Evolutionary conservation across 208 protist species (phyloP).

Genomic region (Lotmaria passim): DNA sequence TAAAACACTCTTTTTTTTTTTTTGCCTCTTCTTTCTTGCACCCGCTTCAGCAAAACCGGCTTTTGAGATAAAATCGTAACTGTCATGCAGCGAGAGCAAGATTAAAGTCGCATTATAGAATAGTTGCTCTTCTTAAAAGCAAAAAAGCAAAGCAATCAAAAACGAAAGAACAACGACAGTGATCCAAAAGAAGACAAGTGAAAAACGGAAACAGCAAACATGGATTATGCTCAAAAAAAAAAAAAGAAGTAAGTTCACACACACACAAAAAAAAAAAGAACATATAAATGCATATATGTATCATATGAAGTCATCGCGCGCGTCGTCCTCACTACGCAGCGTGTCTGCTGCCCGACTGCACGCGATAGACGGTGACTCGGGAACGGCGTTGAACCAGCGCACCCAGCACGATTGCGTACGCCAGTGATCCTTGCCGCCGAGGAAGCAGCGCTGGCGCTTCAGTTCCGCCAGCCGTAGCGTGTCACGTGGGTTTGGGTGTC

Average conservation of each 20-base stretch:
- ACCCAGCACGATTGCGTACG: slow-evolving; percentile 32
- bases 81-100: too few relatives aligned
- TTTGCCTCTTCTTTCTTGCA: too few relatives aligned
- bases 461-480: slow-evolving; percentile 49
- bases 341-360: background rate
- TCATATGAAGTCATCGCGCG: slow-evolving; percentile 3
- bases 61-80: too few relatives aligned
- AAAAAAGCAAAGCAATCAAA: too few relatives aligned
- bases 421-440: slow-evolving; percentile 14
- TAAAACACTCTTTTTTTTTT: too few relatives aligned
- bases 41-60: too few relatives aligned
- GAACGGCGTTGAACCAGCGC: slow-evolving; percentile 37
- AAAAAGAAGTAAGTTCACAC: background rate
- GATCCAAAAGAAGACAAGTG: too few relatives aligned
- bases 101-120: too few relatives aligned
- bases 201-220: too few relatives aligned
- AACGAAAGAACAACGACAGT: too few relatives aligned
- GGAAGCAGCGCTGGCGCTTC: slow-evolving; percentile 27
- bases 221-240: background rate
- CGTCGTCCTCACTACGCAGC: background rate
- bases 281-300: background rate
- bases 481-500: slow-evolving; percentile 59
- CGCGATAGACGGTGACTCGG: slow-evolving; percentile 36
- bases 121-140: too few relatives aligned
- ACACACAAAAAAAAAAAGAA: background rate